Percentiles rank a stretch among this genome's conserved stretches.
These are phyloP conservation scores for Rhizopogon vinicolor DNA, from an alignment of 768 basidiomycete species.

Conservation along the genomic window DNA sequence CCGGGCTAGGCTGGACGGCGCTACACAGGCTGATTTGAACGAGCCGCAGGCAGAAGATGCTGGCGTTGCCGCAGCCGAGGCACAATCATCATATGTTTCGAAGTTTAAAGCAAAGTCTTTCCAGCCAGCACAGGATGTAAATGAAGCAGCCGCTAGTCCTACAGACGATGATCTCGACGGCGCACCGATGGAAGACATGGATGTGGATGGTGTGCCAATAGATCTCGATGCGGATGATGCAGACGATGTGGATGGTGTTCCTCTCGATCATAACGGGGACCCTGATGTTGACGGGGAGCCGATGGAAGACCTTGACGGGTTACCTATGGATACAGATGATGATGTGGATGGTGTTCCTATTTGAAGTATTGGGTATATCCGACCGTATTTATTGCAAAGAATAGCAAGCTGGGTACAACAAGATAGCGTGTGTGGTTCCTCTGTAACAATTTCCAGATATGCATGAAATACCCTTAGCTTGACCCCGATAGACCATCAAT, in stretches of 20 bases:
- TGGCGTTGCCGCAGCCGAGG: constrained; percentile 13
- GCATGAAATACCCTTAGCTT: neutral
- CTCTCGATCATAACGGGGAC: constrained; percentile 22
- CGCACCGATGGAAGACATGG: constrained; percentile 44
- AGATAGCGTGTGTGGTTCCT: neutral
- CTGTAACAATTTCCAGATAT: neutral
- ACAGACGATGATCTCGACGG: constrained; percentile 50
- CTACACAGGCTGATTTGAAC: constrained; percentile 23
- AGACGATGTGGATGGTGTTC: constrained; percentile 34
- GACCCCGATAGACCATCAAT: neutral
- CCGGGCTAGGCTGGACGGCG: constrained; percentile 70
- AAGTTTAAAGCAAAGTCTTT: constrained; percentile 79
- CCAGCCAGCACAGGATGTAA: constrained; percentile 55
- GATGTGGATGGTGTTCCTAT: constrained; percentile 11
- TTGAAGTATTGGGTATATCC: neutral
- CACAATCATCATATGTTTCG: constrained; percentile 38
- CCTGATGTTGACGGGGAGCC: constrained; percentile 22
- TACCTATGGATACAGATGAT: constrained; percentile 25
- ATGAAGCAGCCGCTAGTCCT: constrained; percentile 17
- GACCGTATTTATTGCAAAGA: neutral
- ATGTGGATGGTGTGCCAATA: constrained; percentile 44
- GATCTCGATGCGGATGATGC: constrained; percentile 28
- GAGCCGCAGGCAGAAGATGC: constrained; percentile 21
- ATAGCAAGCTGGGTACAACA: neutral
- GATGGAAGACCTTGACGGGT: constrained; percentile 34